Base-by-base conservation (phyloP, 73 alveolate genomes). In the Paramecium primaurelia region DNA sequence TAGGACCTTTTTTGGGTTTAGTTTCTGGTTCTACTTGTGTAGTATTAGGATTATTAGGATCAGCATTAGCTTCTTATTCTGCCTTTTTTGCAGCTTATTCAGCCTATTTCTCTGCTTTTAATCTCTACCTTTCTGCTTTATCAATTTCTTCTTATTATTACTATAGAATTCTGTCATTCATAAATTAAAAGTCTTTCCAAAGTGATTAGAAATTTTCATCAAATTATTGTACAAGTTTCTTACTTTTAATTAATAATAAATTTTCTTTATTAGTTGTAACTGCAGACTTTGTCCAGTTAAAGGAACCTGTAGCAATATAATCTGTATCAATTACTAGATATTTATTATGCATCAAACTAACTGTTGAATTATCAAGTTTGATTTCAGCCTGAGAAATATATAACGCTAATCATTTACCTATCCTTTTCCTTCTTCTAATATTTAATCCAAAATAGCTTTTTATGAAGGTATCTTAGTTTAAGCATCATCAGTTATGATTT, bases 271-370 rank as follows among this genome's bases (percentile, higher is more conserved):
- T 93, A 2, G 77, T 75, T 20, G 68, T 58, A 11, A 92, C 95
- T 25, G 96, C 96, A 25, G 69, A 60, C 12, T 73, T 25, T 14
- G 96, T 93, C 95, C 96, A 93, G 47, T 93, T 93, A 96, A 98
- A 98, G 44, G 99, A 96, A 26, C 99, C 99, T 89, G 99, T 98
- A 8, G 98, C 90, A 28, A 98, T 83, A 77, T 95, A 95, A 22
- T 96, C 95, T 85, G 96, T 96, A 94, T 98, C 99, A 49, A 98
- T 96, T 42, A 98, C 93, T n/a, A 96, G 98, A 94, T 96, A 98
- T 89, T 98, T 98, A 92, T 98, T 94, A 86, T 98, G 99, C 99
- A 98, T 98, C 92, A 97, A 99, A 93, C 83, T 96, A 94, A 87
- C 96, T 7, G 94, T 96, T 73, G 92, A 92, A 90, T 94, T 71